Conservation (phyloP, 192 early-diverging fungal species). For the Jimgerdemannia flammicorona region DNA sequence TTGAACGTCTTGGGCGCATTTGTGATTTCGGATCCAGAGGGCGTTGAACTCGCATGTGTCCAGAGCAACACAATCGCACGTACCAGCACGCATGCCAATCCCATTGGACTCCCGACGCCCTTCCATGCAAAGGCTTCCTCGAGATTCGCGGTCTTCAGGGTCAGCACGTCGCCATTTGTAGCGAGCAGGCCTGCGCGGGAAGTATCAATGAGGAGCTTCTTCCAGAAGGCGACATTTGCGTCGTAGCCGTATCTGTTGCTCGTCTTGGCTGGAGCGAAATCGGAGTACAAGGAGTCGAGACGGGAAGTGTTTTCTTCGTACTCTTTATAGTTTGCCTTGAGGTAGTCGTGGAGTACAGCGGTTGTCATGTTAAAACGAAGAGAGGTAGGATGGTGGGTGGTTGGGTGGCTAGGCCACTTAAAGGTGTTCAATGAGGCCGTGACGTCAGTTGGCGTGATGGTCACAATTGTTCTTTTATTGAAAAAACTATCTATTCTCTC, state of each 20-base stretch:
- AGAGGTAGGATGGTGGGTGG: too few species aligned
- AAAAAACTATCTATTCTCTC: too few species aligned
- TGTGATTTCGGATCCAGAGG: too few species aligned
- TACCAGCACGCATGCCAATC: slow-evolving; percentile 1
- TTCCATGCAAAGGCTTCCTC: background rate
- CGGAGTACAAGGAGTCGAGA: background rate
- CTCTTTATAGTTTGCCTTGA: background rate
- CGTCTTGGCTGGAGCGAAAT: background rate
- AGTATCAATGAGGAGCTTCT: background rate
- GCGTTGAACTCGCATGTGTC: too few species aligned
- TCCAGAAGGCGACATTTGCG: background rate
- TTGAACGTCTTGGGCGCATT: background rate
- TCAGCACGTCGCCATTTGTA: background rate
- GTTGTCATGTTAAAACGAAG: background rate
- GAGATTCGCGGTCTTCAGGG: background rate
- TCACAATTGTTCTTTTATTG: too few species aligned
- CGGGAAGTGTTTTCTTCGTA: background rate
- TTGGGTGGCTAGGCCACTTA: too few species aligned
- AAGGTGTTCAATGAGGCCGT: too few species aligned
- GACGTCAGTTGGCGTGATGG: too few species aligned
- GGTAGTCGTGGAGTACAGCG: background rate
- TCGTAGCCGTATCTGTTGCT: slow-evolving; percentile 1
- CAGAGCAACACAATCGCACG: background rate
- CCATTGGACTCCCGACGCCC: background rate
- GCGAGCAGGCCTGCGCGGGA: background rate